Percentiles rank a stretch among this genome's conserved stretches.
phyloP scores from a whole-genome alignment of 2,329 filamentous ascomycete genomes.

The Zalaria sp. region DNA sequence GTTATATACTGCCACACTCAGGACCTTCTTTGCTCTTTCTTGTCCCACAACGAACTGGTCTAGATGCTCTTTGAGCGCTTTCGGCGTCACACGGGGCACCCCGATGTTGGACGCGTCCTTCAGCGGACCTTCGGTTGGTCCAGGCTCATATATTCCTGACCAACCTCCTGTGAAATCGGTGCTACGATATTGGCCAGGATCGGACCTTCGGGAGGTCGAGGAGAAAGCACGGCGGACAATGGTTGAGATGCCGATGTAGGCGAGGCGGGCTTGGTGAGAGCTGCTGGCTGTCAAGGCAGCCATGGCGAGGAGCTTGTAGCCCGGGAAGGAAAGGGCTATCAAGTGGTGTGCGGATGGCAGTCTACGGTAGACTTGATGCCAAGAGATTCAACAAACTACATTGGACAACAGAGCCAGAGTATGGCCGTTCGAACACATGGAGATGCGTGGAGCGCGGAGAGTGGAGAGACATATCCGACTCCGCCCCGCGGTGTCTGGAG shows the following conservation, averaged over 20 bases:
- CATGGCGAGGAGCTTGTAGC: constrained; percentile 3
- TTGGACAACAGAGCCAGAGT: too few relatives aligned
- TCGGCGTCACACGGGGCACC: constrained; percentile 45
- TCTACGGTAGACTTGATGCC: too few relatives aligned
- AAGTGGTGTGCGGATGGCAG: too few relatives aligned
- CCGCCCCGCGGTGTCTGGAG: too few relatives aligned
- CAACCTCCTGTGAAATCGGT: constrained; percentile 49
- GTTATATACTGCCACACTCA: constrained; percentile 89
- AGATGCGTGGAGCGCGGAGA: too few relatives aligned
- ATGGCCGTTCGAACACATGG: too few relatives aligned
- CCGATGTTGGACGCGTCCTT: constrained; percentile 43
- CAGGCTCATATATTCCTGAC: constrained; percentile 49
- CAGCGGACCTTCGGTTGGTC: constrained; percentile 49
- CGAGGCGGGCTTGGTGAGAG: constrained; percentile 24
- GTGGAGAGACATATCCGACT: too few relatives aligned
- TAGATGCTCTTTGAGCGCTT: constrained; percentile 68
- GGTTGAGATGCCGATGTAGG: constrained; percentile 23
- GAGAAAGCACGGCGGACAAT: constrained; percentile 12
- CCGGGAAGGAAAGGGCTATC: too few relatives aligned
- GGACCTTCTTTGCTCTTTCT: constrained; percentile 83
- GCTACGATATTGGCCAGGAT: neutral
- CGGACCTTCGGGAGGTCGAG: constrained; percentile 2
- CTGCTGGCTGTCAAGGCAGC: constrained; percentile 14
- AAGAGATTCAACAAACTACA: too few relatives aligned
- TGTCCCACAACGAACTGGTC: constrained; percentile 96